Evolutionary conservation across 2,329 filamentous ascomycete genomes (phyloP).

Genomic region (Penicillium corylophilum): DNA sequence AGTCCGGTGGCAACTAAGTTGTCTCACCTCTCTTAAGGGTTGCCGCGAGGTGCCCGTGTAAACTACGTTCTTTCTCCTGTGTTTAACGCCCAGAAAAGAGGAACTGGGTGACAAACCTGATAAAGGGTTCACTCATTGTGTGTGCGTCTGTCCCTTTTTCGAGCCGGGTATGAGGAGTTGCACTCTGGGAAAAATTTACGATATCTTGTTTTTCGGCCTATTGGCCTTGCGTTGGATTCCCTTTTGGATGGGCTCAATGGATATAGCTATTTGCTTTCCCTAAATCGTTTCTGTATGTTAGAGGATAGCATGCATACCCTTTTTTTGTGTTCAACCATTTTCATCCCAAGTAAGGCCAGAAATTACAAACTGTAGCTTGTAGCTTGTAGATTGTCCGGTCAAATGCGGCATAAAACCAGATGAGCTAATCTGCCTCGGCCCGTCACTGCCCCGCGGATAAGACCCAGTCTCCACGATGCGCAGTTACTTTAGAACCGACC

Average conservation of each 20-base stretch:
- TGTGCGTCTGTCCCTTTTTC: slow-evolving; percentile 25
- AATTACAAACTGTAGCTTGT: not conserved
- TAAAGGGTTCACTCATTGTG: not conserved
- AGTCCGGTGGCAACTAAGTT: slow-evolving; percentile 34
- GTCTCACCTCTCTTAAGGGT: not conserved
- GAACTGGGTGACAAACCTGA: slow-evolving; percentile 12
- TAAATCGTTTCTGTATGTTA: slow-evolving; percentile 38
- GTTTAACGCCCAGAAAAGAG: slow-evolving; percentile 25
- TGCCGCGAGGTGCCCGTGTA: slow-evolving; percentile 15
- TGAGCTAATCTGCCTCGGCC: slow-evolving; percentile 26
- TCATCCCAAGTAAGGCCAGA: too few relatives aligned
- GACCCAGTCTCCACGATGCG: not conserved
- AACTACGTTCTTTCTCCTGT: slow-evolving; percentile 28
- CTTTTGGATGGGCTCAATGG: slow-evolving; percentile 40
- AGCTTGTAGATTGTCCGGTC: not conserved
- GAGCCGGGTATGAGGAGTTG: slow-evolving; percentile 35
- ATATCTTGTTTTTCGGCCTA: slow-evolving; percentile 31
- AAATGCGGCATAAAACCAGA: not conserved
- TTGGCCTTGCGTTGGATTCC: slow-evolving; percentile 29
- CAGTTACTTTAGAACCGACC: slow-evolving; percentile 1
- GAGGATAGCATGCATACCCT: slow-evolving; percentile 38
- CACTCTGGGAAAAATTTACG: slow-evolving; percentile 36
- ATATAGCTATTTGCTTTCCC: slow-evolving; percentile 40
- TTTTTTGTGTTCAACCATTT: slow-evolving; percentile 28
- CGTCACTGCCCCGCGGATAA: slow-evolving; percentile 12